phyloP scores from a whole-genome alignment of 2,329 filamentous ascomycete genomes.

The Stromatinia cepivora region DNA sequence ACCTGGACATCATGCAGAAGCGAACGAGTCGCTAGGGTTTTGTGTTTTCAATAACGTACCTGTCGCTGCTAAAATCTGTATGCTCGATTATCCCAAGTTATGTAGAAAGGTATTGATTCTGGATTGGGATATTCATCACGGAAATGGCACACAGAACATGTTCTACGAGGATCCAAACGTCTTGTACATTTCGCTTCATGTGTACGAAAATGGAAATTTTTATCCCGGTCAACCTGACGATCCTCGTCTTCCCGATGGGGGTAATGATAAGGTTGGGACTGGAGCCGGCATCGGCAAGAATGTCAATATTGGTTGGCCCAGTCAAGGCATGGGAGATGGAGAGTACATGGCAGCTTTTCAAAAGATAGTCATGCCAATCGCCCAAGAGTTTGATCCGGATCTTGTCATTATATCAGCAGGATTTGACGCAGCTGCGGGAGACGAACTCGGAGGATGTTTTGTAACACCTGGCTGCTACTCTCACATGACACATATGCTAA shows the following conservation, averaged over 20 bases:
- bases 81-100: conserved; percentile 72
- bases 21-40: conserved; percentile 83
- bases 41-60: conserved; percentile 98
- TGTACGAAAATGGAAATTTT: conserved; percentile 79
- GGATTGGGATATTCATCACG: conserved; percentile 82
- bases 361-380: conserved; percentile 93
- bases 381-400: conserved; percentile 89
- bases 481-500: conserved; percentile 99
- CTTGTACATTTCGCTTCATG: conserved; percentile 92
- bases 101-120: conserved; percentile 91
- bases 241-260: conserved; percentile 61
- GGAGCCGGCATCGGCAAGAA: conserved; percentile 59
- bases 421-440: conserved; percentile 92
- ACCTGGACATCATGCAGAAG: conserved; percentile 93
- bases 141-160: conserved; percentile 94
- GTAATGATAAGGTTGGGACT: conserved; percentile 59
- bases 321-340: conserved; percentile 85
- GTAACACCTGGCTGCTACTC: conserved; percentile 90
- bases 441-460: conserved; percentile 88
- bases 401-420: conserved; percentile 93
- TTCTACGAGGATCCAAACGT: conserved; percentile 95
- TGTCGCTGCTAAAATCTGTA: conserved; percentile 85
- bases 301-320: conserved; percentile 67
- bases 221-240: conserved; percentile 73
- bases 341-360: conserved; percentile 98